A percentile compares a stretch with the other conserved stretches of the same genome.
Conservation (phyloP, 306 rosid species). For the Alnus rubra region DNA sequence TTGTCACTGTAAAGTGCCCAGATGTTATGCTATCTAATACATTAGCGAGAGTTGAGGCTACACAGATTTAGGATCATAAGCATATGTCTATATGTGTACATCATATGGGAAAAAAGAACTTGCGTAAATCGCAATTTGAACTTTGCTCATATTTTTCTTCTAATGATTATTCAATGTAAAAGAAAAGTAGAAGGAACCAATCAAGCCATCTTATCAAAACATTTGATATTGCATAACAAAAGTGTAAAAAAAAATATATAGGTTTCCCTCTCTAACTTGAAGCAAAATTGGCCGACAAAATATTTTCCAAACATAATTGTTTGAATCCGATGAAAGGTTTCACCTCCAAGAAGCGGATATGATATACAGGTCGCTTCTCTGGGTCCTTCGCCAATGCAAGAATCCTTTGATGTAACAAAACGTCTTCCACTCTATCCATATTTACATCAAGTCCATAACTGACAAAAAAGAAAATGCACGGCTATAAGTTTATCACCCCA, state of each 20-base stretch:
- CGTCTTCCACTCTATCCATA: constrained; percentile 93
- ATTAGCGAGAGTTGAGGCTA: not conserved
- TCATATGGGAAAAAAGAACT: not conserved
- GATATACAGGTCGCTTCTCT: constrained; percentile 83
- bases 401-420: constrained; percentile 79
- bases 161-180: not conserved
- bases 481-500: constrained; percentile 20
- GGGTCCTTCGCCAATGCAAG: constrained; percentile 89
- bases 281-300: not conserved
- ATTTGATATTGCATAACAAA: constrained; percentile 6
- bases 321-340: constrained; percentile 19
- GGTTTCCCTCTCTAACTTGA: constrained; percentile 1
- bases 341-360: constrained; percentile 93
- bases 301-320: not conserved
- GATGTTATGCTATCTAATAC: not conserved
- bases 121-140: not conserved
- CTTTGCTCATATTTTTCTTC: not conserved
- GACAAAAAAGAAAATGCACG: constrained; percentile 36
- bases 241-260: constrained; percentile 1
- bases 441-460: constrained; percentile 96
- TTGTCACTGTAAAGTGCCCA: not conserved
- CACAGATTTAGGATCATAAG: not conserved
- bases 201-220: not conserved
- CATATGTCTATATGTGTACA: not conserved
- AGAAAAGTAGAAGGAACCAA: not conserved